Conservation (phyloP, 1,284 basidiomycete genomes). For the Xanthoconium separans region DNA sequence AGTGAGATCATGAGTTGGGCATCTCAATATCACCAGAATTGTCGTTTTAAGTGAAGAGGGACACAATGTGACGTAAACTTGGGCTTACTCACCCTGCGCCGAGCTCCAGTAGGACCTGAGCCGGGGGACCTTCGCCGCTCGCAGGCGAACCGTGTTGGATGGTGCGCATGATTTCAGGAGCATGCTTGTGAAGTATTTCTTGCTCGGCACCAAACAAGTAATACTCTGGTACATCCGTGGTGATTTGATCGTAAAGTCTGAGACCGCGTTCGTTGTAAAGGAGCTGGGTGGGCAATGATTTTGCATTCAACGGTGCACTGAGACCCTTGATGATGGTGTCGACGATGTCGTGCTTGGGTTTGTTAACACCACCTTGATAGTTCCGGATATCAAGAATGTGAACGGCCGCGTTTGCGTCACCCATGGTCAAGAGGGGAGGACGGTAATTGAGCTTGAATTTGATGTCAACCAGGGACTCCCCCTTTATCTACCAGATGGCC, state of each 20-base stretch:
- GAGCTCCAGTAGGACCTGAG: conserved; percentile 74
- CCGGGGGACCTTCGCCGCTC: conserved; percentile 41
- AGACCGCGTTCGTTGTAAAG: conserved; percentile 88
- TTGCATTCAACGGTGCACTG: conserved; percentile 49
- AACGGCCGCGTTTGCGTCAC: conserved; percentile 19
- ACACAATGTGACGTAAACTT: background rate
- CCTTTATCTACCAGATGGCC: conserved; percentile 11
- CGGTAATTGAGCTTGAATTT: background rate
- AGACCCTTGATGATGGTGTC: conserved; percentile 57
- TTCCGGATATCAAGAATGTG: conserved; percentile 28
- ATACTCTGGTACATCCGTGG: conserved; percentile 80
- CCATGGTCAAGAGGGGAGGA: conserved; percentile 17
- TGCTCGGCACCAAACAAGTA: conserved; percentile 85
- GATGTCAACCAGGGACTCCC: background rate
- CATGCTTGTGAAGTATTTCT: conserved; percentile 60
- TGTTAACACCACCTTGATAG: conserved; percentile 3
- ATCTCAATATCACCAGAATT: background rate
- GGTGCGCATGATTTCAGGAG: conserved; percentile 64
- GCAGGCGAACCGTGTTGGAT: conserved; percentile 59
- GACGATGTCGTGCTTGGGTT: conserved; percentile 35
- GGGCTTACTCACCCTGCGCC: conserved; percentile 77
- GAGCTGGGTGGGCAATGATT: conserved; percentile 80
- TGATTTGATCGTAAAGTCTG: conserved; percentile 81
- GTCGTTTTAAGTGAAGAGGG: background rate
- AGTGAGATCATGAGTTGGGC: background rate